Percentiles rank a stretch among this genome's conserved stretches.
These are phyloP conservation scores for Phytopythium chamaehyphon DNA, from an alignment of 352 stramenopile species.

Conservation along the genomic window DNA sequence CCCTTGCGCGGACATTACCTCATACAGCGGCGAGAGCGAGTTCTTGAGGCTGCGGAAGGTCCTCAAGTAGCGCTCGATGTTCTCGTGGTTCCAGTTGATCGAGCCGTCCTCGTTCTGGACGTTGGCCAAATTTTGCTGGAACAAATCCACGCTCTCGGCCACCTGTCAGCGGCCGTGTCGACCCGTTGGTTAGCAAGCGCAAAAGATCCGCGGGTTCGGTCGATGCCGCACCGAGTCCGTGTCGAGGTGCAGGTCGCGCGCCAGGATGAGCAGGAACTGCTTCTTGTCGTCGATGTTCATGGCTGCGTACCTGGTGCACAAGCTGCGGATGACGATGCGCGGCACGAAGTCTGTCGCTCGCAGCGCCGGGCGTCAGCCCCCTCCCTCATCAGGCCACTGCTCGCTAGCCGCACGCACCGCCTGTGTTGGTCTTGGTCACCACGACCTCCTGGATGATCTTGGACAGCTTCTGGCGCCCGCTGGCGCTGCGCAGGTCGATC, in stretches of 20 bases:
- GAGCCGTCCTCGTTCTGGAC: constrained; percentile 29
- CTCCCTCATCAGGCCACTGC: neutral
- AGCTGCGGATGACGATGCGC: constrained; percentile 57
- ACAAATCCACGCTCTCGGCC: constrained; percentile 39
- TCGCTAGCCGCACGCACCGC: constrained; percentile 27
- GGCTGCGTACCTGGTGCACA: constrained; percentile 56
- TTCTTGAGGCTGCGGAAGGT: constrained; percentile 61
- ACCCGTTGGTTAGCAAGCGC: neutral
- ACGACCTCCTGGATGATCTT: constrained; percentile 70
- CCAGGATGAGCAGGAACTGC: constrained; percentile 74
- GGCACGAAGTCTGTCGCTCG: constrained; percentile 72
- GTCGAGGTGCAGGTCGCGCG: constrained; percentile 71
- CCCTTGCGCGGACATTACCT: constrained; percentile 17
- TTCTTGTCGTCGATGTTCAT: constrained; percentile 81
- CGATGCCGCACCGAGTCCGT: constrained; percentile 5
- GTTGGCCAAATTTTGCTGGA: constrained; percentile 46
- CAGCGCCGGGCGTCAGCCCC: neutral
- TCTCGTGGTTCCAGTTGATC: constrained; percentile 65
- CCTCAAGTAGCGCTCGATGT: constrained; percentile 71
- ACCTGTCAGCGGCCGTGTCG: neutral
- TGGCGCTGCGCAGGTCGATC: constrained; percentile 38
- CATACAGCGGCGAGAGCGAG: constrained; percentile 57
- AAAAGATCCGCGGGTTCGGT: too few species aligned
- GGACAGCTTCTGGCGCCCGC: constrained; percentile 43
- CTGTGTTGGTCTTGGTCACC: constrained; percentile 58